These are phyloP conservation scores for Claviceps sp. DNA, from an alignment of 2,329 filamentous ascomycete genomes.

Conservation along the genomic window DNA sequence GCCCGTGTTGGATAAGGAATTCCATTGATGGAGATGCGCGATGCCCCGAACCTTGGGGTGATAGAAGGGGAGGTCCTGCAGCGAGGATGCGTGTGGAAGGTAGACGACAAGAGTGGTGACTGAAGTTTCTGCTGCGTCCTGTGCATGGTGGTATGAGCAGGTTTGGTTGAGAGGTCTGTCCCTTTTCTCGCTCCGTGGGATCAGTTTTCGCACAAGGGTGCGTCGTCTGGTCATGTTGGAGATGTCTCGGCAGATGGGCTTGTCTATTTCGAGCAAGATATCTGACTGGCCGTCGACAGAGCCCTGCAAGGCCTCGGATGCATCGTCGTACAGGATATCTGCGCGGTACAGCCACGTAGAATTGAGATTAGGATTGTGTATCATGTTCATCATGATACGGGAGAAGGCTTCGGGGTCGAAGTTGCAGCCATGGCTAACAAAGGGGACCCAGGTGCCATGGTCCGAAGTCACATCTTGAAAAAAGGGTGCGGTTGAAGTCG, in stretches of 20 bases:
- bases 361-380: slow-evolving; percentile 69
- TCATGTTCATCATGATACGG: slow-evolving; percentile 57
- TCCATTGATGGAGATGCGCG: slow-evolving; percentile 62
- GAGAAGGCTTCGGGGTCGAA: slow-evolving; percentile 53
- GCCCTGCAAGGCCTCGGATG: slow-evolving; percentile 1
- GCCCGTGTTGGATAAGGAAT: slow-evolving; percentile 27
- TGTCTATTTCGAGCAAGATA: neutral
- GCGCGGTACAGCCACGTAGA: slow-evolving; percentile 67
- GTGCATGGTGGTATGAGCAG: slow-evolving; percentile 52
- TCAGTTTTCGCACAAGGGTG: slow-evolving; percentile 60
- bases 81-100: slow-evolving; percentile 53
- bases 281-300: neutral
- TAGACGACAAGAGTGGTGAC: slow-evolving; percentile 48
- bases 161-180: slow-evolving; percentile 72
- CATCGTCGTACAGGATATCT: slow-evolving; percentile 45
- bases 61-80: slow-evolving; percentile 67
- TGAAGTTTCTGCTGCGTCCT: slow-evolving; percentile 10
- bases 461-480: slow-evolving; percentile 14
- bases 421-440: slow-evolving; percentile 42
- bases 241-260: slow-evolving; percentile 10
- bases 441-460: slow-evolving; percentile 34
- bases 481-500: slow-evolving; percentile 13
- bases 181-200: slow-evolving; percentile 68
- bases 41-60: slow-evolving; percentile 66
- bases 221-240: slow-evolving; percentile 32